phyloP scores from a whole-genome alignment of 441 rosid species.

The Erodium trifolium region DNA sequence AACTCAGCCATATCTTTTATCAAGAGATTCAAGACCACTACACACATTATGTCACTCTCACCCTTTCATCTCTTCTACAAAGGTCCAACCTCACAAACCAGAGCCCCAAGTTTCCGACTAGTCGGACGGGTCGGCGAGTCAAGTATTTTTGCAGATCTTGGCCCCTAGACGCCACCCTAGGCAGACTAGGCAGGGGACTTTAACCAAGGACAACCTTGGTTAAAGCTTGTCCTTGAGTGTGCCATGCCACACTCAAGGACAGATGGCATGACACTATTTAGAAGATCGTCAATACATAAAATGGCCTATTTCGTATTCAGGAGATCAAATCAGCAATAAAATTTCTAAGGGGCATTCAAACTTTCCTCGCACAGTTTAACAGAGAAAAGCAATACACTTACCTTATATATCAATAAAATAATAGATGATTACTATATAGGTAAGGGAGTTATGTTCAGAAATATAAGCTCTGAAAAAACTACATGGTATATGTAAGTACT shows the following conservation, averaged over 20 bases:
- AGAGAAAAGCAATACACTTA: neutral
- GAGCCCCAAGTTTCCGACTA: no score
- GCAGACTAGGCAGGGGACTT: no score
- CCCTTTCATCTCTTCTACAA: no score
- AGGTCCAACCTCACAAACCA: no score
- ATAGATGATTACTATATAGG: neutral
- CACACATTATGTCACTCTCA: no score
- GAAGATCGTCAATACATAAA: neutral
- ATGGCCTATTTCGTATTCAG: neutral
- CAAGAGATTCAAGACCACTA: no score
- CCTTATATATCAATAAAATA: neutral
- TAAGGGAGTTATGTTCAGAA: neutral
- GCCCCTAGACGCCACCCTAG: no score
- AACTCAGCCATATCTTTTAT: no score
- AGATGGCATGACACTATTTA: neutral
- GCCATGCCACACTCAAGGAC: neutral
- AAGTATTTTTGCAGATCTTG: no score
- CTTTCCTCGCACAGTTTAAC: neutral
- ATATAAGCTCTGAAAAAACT: neutral
- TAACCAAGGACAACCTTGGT: no score
- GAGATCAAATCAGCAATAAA: neutral
- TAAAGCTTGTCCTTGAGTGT: no score
- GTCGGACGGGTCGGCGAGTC: no score
- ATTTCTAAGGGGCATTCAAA: neutral
- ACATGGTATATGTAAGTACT: neutral